A percentile compares a stretch with the other conserved stretches of the same genome.
Conservation (phyloP, 805 yeast genomes). For the Kodamaea hsintzibuensis region DNA sequence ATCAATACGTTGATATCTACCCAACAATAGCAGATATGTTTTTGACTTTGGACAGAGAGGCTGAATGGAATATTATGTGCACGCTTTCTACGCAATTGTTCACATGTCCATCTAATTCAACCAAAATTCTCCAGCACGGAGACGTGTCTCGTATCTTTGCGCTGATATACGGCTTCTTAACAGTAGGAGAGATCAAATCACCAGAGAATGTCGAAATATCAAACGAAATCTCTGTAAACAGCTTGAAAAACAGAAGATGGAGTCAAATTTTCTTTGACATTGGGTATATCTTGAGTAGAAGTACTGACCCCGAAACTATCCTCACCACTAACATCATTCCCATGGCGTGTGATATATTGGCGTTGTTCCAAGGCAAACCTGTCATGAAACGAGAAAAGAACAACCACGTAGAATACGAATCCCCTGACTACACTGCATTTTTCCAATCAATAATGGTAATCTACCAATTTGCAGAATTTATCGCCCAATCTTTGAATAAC, state of each 20-base stretch:
- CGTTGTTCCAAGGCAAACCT: slow-evolving; percentile 76
- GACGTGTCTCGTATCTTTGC: slow-evolving; percentile 64
- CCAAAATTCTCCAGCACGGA: slow-evolving; percentile 60
- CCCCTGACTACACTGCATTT: slow-evolving; percentile 73
- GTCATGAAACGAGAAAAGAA: slow-evolving; percentile 70
- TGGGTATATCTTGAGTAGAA: slow-evolving; percentile 73
- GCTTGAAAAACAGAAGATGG: slow-evolving; percentile 69
- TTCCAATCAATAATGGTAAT: slow-evolving; percentile 70
- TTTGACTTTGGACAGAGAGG: slow-evolving; percentile 78
- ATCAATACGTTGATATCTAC: slow-evolving; percentile 81
- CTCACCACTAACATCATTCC: slow-evolving; percentile 48
- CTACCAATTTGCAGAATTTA: slow-evolving; percentile 57
- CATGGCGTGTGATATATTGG: slow-evolving; percentile 64
- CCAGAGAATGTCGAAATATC: slow-evolving; percentile 43
- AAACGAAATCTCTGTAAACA: slow-evolving; percentile 39
- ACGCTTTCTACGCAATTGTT: slow-evolving; percentile 81
- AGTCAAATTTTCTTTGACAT: slow-evolving; percentile 79
- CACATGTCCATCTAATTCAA: slow-evolving; percentile 83
- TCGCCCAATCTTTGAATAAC: slow-evolving; percentile 46
- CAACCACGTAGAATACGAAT: slow-evolving; percentile 89
- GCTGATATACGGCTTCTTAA: slow-evolving; percentile 61
- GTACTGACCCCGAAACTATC: slow-evolving; percentile 52
- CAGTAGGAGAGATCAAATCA: slow-evolving; percentile 50
- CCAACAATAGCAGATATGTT: slow-evolving; percentile 73
- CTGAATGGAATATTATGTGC: slow-evolving; percentile 74